Evolutionary conservation across 768 basidiomycete species (phyloP).

Genomic region (Hygrocybe coccinea): DNA sequence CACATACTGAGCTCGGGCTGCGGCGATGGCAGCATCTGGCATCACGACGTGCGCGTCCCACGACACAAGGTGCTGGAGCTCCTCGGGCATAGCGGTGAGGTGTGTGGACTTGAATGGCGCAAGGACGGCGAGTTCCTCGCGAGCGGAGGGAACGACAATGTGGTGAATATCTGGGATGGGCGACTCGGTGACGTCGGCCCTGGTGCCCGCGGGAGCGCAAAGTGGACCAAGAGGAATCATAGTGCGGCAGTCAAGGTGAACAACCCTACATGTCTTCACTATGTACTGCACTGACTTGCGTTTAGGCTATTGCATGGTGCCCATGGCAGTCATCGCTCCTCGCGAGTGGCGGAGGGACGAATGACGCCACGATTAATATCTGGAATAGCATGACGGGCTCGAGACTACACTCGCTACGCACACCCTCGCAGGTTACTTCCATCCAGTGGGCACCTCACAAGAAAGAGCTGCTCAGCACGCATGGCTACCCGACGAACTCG

Average conservation of each 20-base stretch:
- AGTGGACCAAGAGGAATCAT: constrained; percentile 90
- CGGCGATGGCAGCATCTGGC: constrained; percentile 91
- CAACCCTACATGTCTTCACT: background rate
- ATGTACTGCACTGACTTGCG: background rate
- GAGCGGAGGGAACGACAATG: constrained; percentile 95
- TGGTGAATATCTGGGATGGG: constrained; percentile 97
- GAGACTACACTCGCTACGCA: constrained; percentile 79
- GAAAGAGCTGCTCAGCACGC: constrained; percentile 88
- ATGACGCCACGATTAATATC: constrained; percentile 84
- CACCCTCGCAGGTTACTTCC: constrained; percentile 88
- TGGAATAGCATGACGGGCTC: constrained; percentile 94
- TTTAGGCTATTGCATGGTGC: constrained; percentile 93
- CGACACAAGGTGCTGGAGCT: constrained; percentile 88
- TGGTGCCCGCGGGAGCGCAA: constrained; percentile 56
- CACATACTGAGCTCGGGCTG: constrained; percentile 87
- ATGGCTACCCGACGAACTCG: constrained; percentile 88
- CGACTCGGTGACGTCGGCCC: constrained; percentile 56
- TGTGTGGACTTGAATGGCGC: constrained; percentile 90
- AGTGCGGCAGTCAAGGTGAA: constrained; percentile 77
- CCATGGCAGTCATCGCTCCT: constrained; percentile 92
- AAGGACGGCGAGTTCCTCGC: constrained; percentile 85
- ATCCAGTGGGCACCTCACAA: constrained; percentile 81
- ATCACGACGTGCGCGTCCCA: constrained; percentile 88
- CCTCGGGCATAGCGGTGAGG: constrained; percentile 85
- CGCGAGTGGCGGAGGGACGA: constrained; percentile 91